Conservation (phyloP, 139 green algal genomes). For the Spirogloea muscicola region DNA sequence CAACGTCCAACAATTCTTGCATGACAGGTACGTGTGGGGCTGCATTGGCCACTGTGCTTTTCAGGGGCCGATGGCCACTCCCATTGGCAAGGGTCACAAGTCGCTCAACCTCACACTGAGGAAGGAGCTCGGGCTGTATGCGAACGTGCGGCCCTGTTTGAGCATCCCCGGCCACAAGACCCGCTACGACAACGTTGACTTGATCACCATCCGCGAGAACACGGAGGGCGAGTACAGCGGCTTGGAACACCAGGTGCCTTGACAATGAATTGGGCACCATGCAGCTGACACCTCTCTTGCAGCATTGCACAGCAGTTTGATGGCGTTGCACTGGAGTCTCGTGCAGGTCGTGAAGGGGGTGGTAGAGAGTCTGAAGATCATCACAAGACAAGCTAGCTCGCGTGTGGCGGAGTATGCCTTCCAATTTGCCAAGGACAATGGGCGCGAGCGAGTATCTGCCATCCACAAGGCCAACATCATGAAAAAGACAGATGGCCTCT, state of each 20-base stretch:
- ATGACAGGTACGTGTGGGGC: too few species aligned
- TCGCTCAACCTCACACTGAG: constrained; percentile 94
- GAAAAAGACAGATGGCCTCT: constrained; percentile 93
- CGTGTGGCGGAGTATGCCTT: constrained; percentile 91
- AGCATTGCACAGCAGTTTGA: background rate
- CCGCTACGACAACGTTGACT: constrained; percentile 87
- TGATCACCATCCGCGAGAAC: constrained; percentile 96
- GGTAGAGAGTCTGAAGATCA: constrained; percentile 91
- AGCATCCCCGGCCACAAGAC: constrained; percentile 92
- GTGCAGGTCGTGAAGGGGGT: constrained; percentile 73
- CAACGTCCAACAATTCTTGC: too few species aligned
- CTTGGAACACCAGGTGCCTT: constrained; percentile 85
- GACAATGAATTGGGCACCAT: too few species aligned
- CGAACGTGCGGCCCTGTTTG: constrained; percentile 94
- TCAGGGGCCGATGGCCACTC: constrained; percentile 92
- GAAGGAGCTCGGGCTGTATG: constrained; percentile 93
- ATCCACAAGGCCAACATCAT: constrained; percentile 96
- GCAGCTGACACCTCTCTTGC: too few species aligned
- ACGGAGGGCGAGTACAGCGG: constrained; percentile 96
- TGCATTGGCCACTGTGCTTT: too few species aligned
- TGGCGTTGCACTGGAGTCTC: background rate
- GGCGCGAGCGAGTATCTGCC: constrained; percentile 71
- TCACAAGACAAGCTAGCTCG: constrained; percentile 76
- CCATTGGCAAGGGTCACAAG: constrained; percentile 89
- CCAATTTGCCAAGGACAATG: constrained; percentile 79